Base-by-base conservation (phyloP, 2,329 filamentous ascomycete species). In the Byssochlamys sp. region DNA sequence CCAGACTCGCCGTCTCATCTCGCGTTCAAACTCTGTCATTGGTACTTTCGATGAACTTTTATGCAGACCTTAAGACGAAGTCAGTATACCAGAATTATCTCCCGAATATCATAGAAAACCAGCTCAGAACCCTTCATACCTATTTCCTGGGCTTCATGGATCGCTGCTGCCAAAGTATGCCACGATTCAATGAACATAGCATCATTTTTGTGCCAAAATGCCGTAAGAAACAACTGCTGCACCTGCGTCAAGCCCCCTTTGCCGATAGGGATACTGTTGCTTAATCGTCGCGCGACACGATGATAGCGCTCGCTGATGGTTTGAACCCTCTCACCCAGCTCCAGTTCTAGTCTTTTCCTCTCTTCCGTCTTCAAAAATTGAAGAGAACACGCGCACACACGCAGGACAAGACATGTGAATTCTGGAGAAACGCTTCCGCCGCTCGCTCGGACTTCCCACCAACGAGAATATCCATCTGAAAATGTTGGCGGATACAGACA, bases 151-250 rank as follows among this genome's bases (percentile, higher is more conserved):
- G 78, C 78, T 50, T 78, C 75, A 5, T 75, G 75, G 29, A 80
- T 76, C 2, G 75, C 73, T 55, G 66, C 66, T 19, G 73, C 69
- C 7, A 81, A 61, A 2, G 73, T 65, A 67, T 80, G 78, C 78
- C 78, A 80, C 0, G 78, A 72, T 29, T 80, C 76, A 1, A 77
- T 72, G 62, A 79, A 80, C 24, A 71, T 70, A 12, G 73, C 74
- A 57, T 78, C 77, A 2, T 73, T 74, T 59, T 80, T 80, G 50
- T 73, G 74, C 77, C 77, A 81, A 25, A 71, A 69, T 1, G 74
- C 72, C 25, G 73, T 76, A 2, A 80, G 60, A 56, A 80, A 79
- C n/a, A 78, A 67, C 61, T 80, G 78, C 62, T 80, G 78, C 1
- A 80, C 74, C 14, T 79, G 75, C 35, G 70, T 65, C 5, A 80